These are phyloP conservation scores for Alternaria sp. DNA, from an alignment of 2,329 filamentous ascomycete species.

Conservation along the genomic window DNA sequence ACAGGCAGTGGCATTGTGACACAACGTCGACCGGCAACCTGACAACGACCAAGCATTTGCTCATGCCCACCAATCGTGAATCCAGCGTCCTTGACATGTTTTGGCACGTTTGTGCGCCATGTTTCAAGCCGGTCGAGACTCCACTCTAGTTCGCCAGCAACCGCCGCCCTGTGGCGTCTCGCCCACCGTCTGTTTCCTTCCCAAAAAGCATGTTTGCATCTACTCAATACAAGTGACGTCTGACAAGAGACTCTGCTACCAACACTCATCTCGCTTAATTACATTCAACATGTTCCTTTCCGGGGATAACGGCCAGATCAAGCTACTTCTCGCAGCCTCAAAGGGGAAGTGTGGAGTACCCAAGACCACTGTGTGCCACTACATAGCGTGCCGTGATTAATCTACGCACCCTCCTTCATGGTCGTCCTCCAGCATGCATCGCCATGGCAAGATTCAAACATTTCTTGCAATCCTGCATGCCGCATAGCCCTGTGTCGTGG, in stretches of 20 bases:
- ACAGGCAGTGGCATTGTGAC: not conserved
- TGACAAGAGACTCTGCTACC: not conserved
- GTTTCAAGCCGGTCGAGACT: conserved; percentile 25
- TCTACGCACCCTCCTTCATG: conserved; percentile 40
- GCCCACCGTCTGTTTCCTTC: conserved; percentile 3
- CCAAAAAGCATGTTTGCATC: conserved; percentile 1
- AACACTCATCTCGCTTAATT: conserved; percentile 11
- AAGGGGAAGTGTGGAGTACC: conserved; percentile 15
- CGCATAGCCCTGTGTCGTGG: conserved; percentile 25
- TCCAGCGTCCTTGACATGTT: conserved; percentile 5
- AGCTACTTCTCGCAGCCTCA: conserved; percentile 15
- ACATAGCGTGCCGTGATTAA: conserved; percentile 46
- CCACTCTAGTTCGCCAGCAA: conserved; percentile 16
- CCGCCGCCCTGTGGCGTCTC: conserved; percentile 7
- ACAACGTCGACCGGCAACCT: conserved; percentile 9
- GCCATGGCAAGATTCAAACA: conserved; percentile 34
- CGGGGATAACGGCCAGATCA: conserved; percentile 9
- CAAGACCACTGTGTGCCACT: conserved; percentile 24
- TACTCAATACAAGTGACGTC: not conserved
- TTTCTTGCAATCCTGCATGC: conserved; percentile 16
- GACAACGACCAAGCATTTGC: conserved; percentile 22
- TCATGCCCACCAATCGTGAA: conserved; percentile 35
- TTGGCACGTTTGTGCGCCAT: conserved; percentile 5
- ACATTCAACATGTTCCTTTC: conserved; percentile 3
- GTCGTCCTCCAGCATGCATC: conserved; percentile 32